phyloP scores from a whole-genome alignment of 2,329 filamentous ascomycete genomes.

The Falciphora oryzae region DNA sequence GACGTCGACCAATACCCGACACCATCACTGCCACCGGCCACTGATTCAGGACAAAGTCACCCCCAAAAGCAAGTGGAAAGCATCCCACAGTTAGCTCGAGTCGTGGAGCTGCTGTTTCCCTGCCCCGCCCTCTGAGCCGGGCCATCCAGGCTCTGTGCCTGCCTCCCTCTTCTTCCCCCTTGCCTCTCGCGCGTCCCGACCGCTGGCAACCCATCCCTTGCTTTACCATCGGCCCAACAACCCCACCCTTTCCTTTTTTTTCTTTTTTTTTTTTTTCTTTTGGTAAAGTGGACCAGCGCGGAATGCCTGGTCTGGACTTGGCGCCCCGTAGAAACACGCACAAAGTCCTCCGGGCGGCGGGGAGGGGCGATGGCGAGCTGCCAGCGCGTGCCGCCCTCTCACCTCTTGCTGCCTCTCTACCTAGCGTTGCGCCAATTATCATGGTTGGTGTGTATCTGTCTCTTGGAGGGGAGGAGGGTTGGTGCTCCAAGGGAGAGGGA shows the following conservation, averaged over 20 bases:
- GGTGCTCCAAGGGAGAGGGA: background rate
- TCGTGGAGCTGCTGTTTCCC: background rate
- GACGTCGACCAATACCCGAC: background rate
- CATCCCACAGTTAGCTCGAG: background rate
- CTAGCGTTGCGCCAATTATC: background rate
- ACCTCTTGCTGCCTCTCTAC: background rate
- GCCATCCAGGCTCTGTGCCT: background rate
- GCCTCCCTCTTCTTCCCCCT: background rate
- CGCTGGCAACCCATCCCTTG: background rate
- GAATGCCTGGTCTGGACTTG: background rate
- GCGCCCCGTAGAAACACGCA: background rate
- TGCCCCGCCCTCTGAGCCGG: too few species aligned
- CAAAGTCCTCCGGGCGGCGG: too few species aligned
- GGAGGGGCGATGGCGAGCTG: background rate
- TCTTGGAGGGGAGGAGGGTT: background rate
- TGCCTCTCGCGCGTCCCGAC: background rate
- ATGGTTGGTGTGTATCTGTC: background rate
- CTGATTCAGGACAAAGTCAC: background rate
- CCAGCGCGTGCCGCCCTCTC: background rate
- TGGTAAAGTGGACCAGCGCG: background rate
- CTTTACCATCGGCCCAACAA: background rate
- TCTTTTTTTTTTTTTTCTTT: slow-evolving; percentile 1
- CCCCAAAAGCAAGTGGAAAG: background rate
- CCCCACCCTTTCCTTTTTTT: background rate
- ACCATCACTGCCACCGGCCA: background rate